Percentiles rank a stretch among this genome's conserved stretches.
Evolutionary conservation across 371 early-diverging fungal species (phyloP).

Genomic region (Actinomortierella wolfii): DNA sequence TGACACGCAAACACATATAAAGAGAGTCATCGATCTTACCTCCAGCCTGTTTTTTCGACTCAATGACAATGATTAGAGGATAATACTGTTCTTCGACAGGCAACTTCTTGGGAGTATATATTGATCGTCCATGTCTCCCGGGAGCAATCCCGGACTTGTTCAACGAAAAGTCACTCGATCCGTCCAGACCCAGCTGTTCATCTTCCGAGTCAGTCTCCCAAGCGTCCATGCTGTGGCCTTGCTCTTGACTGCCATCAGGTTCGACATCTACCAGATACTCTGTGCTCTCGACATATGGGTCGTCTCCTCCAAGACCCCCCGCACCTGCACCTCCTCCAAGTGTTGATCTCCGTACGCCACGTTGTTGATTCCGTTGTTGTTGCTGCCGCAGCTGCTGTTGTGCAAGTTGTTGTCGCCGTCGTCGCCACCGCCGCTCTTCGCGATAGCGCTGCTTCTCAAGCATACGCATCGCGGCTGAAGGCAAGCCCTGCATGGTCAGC

Average conservation of each 20-base stretch:
- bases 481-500: conserved; percentile 42
- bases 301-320: background rate
- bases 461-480: conserved; percentile 38
- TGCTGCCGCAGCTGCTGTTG: conserved; percentile 24
- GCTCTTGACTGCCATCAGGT: too few relatives aligned
- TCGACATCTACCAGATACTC: conserved; percentile 9
- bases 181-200: too few relatives aligned
- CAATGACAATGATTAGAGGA: conserved; percentile 43
- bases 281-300: background rate
- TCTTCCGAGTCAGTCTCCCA: too few relatives aligned
- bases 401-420: too few relatives aligned
- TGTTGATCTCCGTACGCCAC: too few relatives aligned
- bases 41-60: conserved; percentile 21
- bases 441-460: conserved; percentile 17
- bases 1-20: background rate
- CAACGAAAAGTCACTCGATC: too few relatives aligned
- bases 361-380: conserved; percentile 6
- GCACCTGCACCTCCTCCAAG: background rate
- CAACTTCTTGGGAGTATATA: too few relatives aligned
- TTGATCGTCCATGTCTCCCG: too few relatives aligned
- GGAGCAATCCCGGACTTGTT: too few relatives aligned
- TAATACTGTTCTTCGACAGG: conserved; percentile 43
- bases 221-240: too few relatives aligned
- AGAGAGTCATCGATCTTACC: conserved; percentile 4
- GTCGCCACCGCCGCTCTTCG: too few relatives aligned